Evolutionary conservation across 2,329 filamentous ascomycete species (phyloP), one percentile per base, ranked within the genome.

Genomic region (Hortaea sp.): DNA sequence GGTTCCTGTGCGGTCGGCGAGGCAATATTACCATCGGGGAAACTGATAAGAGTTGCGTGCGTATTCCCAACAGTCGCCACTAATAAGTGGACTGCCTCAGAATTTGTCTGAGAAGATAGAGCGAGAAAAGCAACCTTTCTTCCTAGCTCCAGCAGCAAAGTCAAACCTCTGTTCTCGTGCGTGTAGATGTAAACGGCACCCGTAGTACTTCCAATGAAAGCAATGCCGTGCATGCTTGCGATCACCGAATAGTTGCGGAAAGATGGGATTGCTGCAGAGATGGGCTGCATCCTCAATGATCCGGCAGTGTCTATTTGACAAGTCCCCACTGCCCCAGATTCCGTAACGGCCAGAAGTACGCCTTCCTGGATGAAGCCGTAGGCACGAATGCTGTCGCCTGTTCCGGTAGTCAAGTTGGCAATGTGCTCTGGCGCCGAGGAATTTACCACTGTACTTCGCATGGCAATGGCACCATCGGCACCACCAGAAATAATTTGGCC

Each of bases 391-490:
- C 67, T 63, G 44, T 76, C 69, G 40, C 65, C 69, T 3, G 51
- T 44, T 20, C 35, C 42, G 7, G 5, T 13, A n/a, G 9, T 7
- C 6, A 12, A 7, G 34, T 7, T 30, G 20, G n/a, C 34, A 10
- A 76, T 60, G 53, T 20, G 48, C 37, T 7, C 44, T 38, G 58
- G 29, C n/a, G 63, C 62, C 20, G 20, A 20, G 20, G 20, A 20
- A 20, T 20, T 20, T 2, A 2, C 4, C 20, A 20, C 20, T 20
- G 20, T 20, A 20, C 20, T 20, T 20, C 20, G 20, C 20, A 20
- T 20, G 2, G 20, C 20, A 39, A 84, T 68, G 30, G 74, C 73
- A 11, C 88, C 84, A 65, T 98, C 92, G 7, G 86, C 84, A n/a
- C 87, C 92, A 9, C 92, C 92, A 1, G 85, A 88, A 4, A 78